Base-by-base conservation (phyloP, 345 rosid genomes). In the Turnera subulata region DNA sequence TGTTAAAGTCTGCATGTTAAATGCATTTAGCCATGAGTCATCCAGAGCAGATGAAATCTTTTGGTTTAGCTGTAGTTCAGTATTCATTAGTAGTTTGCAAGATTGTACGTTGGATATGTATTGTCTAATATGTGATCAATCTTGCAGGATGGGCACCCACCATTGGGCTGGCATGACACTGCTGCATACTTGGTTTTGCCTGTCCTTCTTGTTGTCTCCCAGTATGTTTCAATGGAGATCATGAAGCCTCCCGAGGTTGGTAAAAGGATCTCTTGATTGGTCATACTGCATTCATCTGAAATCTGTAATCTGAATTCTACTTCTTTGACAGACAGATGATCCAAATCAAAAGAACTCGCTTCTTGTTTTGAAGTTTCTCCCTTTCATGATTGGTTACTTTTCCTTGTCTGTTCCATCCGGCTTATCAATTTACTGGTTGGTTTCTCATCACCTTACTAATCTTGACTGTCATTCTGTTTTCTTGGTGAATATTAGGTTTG, bases 191-290 rank as follows among this genome's bases (percentile, higher is more conserved):
- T 93, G 67, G 99, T 93, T 73, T 80, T 93, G 62, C 99, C 99
- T 52, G 88, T 93, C 61, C 96, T 89, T 25, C 97, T 93, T 48
- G 82, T 93, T 47, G 79, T 39, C 68, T 89, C 97, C 38, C 99
- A 93, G 58, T 93, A 72, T 56, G 84, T 84, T 38, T 93, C 99
- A 5, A 93, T 93, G 99, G 99, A 93, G 79, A 71, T 93, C 59
- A 93, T 93, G 99, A 93, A 93, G 75, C 96, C 99, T 63, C 96
- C 99, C 61, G 97, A 93, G 86, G 99, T 87, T 55, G 84, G 72
- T 50, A 57, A 32, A 55, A 6, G 46, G n/a, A 16, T 57, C 53
- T 50, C 62, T 55, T 53, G 38, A 35, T 24, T 33, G 22, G 20
- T 29, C 5, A 29, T n/a, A 29, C 8, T 29, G 35, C 35, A 26